Conservation (phyloP, 768 basidiomycete genomes). For the Dioszegia aurantiaca region DNA sequence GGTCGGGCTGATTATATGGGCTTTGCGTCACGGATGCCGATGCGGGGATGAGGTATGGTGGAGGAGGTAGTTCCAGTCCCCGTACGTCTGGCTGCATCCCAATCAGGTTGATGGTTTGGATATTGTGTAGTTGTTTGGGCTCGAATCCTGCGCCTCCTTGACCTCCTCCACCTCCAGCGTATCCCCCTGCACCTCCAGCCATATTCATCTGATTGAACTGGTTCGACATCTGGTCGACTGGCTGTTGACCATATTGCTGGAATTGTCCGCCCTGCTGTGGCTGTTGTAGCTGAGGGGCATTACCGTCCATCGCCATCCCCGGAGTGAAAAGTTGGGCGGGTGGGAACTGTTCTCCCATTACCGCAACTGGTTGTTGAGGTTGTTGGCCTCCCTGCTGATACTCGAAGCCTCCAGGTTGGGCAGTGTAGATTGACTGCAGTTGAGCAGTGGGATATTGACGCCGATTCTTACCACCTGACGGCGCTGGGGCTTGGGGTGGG, state of each 20-base stretch:
- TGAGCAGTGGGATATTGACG: constrained; percentile 94
- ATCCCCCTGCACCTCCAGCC: constrained; percentile 39
- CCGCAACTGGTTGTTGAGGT: constrained; percentile 37
- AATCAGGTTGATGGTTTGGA: constrained; percentile 86
- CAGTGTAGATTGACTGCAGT: constrained; percentile 59
- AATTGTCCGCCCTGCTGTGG: constrained; percentile 25
- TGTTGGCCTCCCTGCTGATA: background rate
- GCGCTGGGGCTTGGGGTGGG: constrained; percentile 56
- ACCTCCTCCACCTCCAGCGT: constrained; percentile 41
- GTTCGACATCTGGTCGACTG: constrained; percentile 60
- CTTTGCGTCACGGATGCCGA: constrained; percentile 55
- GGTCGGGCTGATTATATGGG: constrained; percentile 76
- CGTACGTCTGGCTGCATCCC: constrained; percentile 88
- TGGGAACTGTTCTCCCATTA: constrained; percentile 36
- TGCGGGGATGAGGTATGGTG: constrained; percentile 83
- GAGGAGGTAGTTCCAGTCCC: constrained; percentile 75
- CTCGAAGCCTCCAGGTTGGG: constrained; percentile 11
- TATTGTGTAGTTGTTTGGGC: constrained; percentile 57
- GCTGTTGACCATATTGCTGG: constrained; percentile 53
- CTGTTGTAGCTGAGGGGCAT: constrained; percentile 7
- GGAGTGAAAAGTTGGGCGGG: too few relatives aligned
- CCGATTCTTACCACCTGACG: constrained; percentile 60
- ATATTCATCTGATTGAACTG: constrained; percentile 90
- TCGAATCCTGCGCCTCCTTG: constrained; percentile 20
- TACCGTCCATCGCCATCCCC: constrained; percentile 19